Evolutionary conservation across 106 monocot species (phyloP).

Genomic region (Triglochin maritima): DNA sequence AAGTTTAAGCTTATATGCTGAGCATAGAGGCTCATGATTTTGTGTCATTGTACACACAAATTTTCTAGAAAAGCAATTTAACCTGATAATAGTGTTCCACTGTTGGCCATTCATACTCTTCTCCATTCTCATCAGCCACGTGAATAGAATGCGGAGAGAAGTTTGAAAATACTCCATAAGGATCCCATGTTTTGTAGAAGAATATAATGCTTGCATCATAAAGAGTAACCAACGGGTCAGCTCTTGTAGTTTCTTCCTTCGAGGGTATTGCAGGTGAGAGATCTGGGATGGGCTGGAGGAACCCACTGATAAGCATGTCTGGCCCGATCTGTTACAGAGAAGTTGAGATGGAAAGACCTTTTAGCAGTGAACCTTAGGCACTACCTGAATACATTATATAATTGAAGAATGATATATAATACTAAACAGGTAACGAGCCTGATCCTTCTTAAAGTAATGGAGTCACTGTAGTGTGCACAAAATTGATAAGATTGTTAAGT

Average conservation of each 20-base stretch:
- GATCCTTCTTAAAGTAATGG: too few species aligned
- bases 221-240: slow-evolving; percentile 72
- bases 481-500: too few species aligned
- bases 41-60: too few species aligned
- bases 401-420: too few species aligned
- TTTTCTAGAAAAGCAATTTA: background rate
- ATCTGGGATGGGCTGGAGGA: slow-evolving; percentile 86
- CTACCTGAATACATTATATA: too few species aligned
- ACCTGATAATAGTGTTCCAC: slow-evolving; percentile 99
- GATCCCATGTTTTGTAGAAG: slow-evolving; percentile 98
- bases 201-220: slow-evolving; percentile 82
- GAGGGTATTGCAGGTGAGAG: slow-evolving; percentile 78
- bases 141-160: slow-evolving; percentile 82
- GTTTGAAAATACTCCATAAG: slow-evolving; percentile 86
- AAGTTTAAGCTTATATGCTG: too few species aligned
- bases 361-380: too few species aligned
- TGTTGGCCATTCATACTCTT: slow-evolving; percentile 46
- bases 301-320: slow-evolving; percentile 92
- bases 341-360: background rate
- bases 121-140: slow-evolving; percentile 64
- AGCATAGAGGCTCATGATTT: too few species aligned
- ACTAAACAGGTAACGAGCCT: too few species aligned
- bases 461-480: too few species aligned
- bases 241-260: slow-evolving; percentile 43
- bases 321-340: slow-evolving; percentile 55